Percentiles rank a stretch among this genome's conserved stretches.
phyloP scores from a whole-genome alignment of 306 rosid genomes.

The Morella rubra region DNA sequence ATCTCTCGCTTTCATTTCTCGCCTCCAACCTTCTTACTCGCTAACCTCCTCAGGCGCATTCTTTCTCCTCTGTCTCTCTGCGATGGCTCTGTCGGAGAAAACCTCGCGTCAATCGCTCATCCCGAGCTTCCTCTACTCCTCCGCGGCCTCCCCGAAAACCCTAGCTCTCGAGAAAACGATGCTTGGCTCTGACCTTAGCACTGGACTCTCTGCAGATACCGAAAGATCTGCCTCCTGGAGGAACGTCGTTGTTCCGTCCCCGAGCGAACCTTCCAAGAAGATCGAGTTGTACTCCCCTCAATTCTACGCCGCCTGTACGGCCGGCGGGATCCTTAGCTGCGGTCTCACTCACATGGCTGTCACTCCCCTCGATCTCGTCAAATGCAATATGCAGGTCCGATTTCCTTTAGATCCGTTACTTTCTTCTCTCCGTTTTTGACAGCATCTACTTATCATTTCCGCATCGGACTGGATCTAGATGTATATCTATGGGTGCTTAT shows the following conservation, averaged over 20 bases:
- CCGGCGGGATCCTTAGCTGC: slow-evolving; percentile 84
- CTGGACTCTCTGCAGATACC: slow-evolving; percentile 10
- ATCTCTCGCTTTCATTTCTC: slow-evolving; percentile 33
- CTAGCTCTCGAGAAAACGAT: slow-evolving; percentile 50
- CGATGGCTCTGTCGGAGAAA: slow-evolving; percentile 58
- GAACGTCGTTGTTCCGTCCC: slow-evolving; percentile 47
- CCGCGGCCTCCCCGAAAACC: slow-evolving; percentile 47
- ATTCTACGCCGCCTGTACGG: slow-evolving; percentile 87
- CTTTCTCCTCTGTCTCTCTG: neutral
- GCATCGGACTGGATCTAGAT: slow-evolving; percentile 42
- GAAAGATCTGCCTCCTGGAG: slow-evolving; percentile 26
- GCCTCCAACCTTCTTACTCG: slow-evolving; percentile 11
- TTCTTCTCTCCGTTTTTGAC: neutral
- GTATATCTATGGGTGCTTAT: neutral
- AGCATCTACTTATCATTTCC: neutral
- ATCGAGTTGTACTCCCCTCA: slow-evolving; percentile 87
- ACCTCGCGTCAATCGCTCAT: slow-evolving; percentile 53
- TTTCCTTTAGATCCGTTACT: slow-evolving; percentile 8
- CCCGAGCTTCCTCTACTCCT: slow-evolving; percentile 71
- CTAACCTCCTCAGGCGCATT: neutral
- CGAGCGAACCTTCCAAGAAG: slow-evolving; percentile 61
- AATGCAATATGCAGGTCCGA: slow-evolving; percentile 92
- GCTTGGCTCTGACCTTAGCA: slow-evolving; percentile 30
- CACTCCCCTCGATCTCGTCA: slow-evolving; percentile 97
- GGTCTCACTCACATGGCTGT: slow-evolving; percentile 94